Base-by-base conservation (phyloP, 2,329 filamentous ascomycete genomes). In the Claviceps cyperi region DNA sequence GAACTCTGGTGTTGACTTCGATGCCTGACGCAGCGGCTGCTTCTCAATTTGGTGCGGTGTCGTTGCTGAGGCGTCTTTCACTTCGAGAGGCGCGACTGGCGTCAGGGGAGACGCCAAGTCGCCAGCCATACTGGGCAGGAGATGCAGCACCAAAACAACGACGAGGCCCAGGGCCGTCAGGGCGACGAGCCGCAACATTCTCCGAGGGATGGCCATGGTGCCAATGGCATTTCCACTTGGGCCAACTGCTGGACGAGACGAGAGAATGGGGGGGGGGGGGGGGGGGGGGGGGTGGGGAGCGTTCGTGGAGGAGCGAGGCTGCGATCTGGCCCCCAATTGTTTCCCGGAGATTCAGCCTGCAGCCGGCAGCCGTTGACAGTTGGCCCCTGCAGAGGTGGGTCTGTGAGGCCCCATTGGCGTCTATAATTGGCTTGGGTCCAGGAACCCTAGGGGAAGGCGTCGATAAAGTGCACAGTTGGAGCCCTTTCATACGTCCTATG, bases 171-270 rank as follows among this genome's bases (percentile, higher is more conserved):
- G 35, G 38, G 47, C 57, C 13, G 56, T 57, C 35, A 60, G 45
- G 40, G 56, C 32, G 24, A 58, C 52, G 21, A 59, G 48, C 14
- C 60, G 56, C 39, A 57, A 53, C 48, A 54, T 50, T 49, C 55
- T 56, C 47, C 57, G 53, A 28, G 60, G 54, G 38, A 62, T 32
- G 43, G 52, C 52, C 53, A 62, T 51, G 58, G 56, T 52, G 48
- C 15, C 35, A 39, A 39, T 44, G 47, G 52, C 49, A 51, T 50
- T 32, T 50, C 51, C 41, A 37, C 41, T 21, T 14, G 15, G 24
- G 14, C 32, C 36, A n/a, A n/a, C 24, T 28, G 28, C 36, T 44
- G 22, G 35, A 22, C 4, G 21, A 37, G 39, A 13, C n/a, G 22
- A 19, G 8, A 40, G n/a, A 15, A 32, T 11, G 28, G 28, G 28